phyloP scores from a whole-genome alignment of 78 protist genomes.

The Tieghemostelium lacteum region DNA sequence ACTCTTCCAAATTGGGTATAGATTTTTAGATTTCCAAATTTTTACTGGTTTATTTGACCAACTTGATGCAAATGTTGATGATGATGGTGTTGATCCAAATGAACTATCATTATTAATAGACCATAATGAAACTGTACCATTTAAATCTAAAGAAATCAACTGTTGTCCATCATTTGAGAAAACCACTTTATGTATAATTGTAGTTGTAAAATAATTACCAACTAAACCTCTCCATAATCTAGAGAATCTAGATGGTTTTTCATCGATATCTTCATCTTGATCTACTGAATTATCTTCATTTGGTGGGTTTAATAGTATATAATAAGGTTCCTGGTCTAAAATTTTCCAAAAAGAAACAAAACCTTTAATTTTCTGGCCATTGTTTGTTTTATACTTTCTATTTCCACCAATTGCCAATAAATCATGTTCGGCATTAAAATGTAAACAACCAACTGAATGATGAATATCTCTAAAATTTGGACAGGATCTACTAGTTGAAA shows the following conservation, averaged over 20 bases:
- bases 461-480: slow-evolving; percentile 46
- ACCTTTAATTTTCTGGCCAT: slow-evolving; percentile 13
- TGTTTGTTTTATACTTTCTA: slow-evolving; percentile 20
- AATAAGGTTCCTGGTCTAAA: slow-evolving; percentile 38
- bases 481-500: background rate
- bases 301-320: slow-evolving; percentile 22
- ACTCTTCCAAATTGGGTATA: background rate
- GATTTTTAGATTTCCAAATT: slow-evolving; percentile 7
- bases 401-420: slow-evolving; percentile 72
- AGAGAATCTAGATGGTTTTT: background rate
- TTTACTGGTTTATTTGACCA: background rate
- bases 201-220: slow-evolving; percentile 35
- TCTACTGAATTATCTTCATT: too few species aligned
- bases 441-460: slow-evolving; percentile 67
- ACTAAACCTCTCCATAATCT: slow-evolving; percentile 24
- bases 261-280: background rate
- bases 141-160: slow-evolving; percentile 36
- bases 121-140: slow-evolving; percentile 62
- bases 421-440: slow-evolving; percentile 17
- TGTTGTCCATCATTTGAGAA: slow-evolving; percentile 58
- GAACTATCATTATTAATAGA: background rate
- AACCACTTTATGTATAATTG: slow-evolving; percentile 30
- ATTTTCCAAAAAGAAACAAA: slow-evolving; percentile 70
- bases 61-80: background rate
- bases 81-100: too few species aligned